phyloP scores from a whole-genome alignment of 257 asterid genomes.

The Fraxinus cuspidata region DNA sequence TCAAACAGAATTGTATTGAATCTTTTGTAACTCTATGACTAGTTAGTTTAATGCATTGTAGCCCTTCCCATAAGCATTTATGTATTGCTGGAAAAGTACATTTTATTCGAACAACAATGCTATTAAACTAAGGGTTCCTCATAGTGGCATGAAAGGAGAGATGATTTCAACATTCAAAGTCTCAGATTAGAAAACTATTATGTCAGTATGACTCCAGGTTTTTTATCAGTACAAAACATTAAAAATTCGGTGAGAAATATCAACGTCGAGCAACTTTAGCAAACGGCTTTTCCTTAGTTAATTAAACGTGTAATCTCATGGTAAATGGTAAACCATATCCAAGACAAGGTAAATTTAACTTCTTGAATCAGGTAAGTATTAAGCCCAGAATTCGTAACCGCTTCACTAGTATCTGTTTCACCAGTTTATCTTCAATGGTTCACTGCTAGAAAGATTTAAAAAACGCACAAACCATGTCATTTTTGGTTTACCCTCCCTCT shows the following conservation, averaged over 20 bases:
- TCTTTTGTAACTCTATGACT: not conserved
- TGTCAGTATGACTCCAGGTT: not conserved
- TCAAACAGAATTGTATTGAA: not conserved
- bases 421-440: not conserved
- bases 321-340: not conserved
- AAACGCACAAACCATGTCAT: not conserved
- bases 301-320: not conserved
- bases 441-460: not conserved
- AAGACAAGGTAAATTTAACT: not conserved
- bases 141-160: not conserved
- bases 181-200: not conserved
- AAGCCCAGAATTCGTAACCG: not conserved
- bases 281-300: not conserved
- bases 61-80: not conserved
- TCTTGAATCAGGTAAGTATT: not conserved
- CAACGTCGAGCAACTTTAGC: not conserved
- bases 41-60: not conserved
- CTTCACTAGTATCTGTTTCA: not conserved
- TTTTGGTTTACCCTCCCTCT: not conserved
- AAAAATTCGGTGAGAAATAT: not conserved
- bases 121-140: conserved; percentile 10
- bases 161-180: not conserved
- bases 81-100: not conserved
- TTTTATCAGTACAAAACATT: not conserved
- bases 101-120: not conserved